Evolutionary conservation across 208 protist genomes (phyloP).

Genomic region (Herpetomonas muscarum): DNA sequence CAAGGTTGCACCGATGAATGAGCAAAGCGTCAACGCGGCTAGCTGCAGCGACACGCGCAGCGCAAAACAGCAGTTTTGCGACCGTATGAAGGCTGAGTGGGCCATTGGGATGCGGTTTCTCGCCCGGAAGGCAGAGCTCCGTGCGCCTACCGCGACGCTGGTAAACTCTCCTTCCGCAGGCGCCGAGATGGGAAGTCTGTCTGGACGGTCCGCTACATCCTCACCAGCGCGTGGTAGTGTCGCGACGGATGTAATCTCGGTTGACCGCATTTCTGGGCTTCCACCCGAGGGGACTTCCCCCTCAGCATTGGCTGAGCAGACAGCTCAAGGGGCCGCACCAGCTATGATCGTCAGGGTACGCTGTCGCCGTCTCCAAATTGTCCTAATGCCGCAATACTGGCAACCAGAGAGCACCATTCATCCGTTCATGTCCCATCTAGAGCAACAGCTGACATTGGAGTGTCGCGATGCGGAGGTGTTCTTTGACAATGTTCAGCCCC

Average conservation of each 20-base stretch:
- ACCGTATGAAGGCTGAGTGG: conserved; percentile 3
- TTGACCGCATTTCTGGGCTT: not conserved
- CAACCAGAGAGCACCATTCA: not conserved
- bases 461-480: conserved; percentile 13
- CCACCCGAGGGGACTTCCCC: not conserved
- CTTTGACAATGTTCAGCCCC: conserved; percentile 10
- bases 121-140: not conserved
- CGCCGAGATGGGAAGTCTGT: no score
- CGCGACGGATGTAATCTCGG: no score
- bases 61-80: not conserved
- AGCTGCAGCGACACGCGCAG: not conserved
- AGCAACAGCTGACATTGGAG: conserved; percentile 19
- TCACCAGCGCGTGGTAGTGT: no score
- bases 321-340: not conserved
- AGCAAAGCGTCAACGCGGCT: no score
- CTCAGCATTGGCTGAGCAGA: not conserved
- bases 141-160: not conserved
- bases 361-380: conserved; percentile 2
- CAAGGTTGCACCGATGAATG: no score
- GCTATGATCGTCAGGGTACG: conserved; percentile 6
- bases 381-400: conserved; percentile 16
- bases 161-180: not conserved
- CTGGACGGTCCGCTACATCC: no score
- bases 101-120: conserved; percentile 5
- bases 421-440: conserved; percentile 18